A percentile compares a stretch with the other conserved stretches of the same genome.
These are phyloP conservation scores for Podaxis rugospora DNA, from an alignment of 768 basidiomycete genomes.

Conservation along the genomic window DNA sequence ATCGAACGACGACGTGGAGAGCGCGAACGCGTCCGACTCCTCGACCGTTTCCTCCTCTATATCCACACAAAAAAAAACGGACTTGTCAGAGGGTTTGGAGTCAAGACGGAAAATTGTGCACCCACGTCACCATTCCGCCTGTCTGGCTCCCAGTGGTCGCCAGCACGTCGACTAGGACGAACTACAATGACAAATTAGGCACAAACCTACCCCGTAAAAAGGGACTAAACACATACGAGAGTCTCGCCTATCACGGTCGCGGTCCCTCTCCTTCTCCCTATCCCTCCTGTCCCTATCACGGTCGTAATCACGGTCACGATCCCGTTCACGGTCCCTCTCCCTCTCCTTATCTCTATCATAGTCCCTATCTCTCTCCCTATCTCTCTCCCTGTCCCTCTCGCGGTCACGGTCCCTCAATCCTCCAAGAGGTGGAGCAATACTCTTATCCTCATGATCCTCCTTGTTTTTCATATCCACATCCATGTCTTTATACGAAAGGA, in stretches of 20 bases:
- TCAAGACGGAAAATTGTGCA: constrained; percentile 9
- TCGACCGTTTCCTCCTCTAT: constrained; percentile 67
- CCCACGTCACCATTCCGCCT: constrained; percentile 70
- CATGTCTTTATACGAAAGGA: constrained; percentile 34
- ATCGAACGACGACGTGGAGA: constrained; percentile 61
- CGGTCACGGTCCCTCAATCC: constrained; percentile 30
- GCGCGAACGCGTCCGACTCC: constrained; percentile 62
- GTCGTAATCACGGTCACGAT: constrained; percentile 33
- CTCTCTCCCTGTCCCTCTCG: constrained; percentile 36
- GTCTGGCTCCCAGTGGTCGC: constrained; percentile 85
- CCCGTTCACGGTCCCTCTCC: constrained; percentile 35
- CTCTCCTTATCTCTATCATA: constrained; percentile 35
- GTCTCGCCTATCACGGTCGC: constrained; percentile 45
- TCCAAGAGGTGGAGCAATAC: constrained; percentile 29
- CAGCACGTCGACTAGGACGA: constrained; percentile 40
- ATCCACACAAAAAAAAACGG: neutral
- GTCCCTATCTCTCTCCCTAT: constrained; percentile 38
- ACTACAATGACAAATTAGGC: constrained; percentile 16
- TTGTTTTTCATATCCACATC: constrained; percentile 82
- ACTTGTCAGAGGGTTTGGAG: constrained; percentile 2
- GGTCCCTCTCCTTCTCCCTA: constrained; percentile 35
- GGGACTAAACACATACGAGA: constrained; percentile 35
- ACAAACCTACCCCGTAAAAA: neutral
- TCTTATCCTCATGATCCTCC: constrained; percentile 68
- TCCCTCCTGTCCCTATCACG: constrained; percentile 35